Base-by-base conservation (phyloP, 768 basidiomycete genomes). In the Porphyrellus cyaneotinctus region DNA sequence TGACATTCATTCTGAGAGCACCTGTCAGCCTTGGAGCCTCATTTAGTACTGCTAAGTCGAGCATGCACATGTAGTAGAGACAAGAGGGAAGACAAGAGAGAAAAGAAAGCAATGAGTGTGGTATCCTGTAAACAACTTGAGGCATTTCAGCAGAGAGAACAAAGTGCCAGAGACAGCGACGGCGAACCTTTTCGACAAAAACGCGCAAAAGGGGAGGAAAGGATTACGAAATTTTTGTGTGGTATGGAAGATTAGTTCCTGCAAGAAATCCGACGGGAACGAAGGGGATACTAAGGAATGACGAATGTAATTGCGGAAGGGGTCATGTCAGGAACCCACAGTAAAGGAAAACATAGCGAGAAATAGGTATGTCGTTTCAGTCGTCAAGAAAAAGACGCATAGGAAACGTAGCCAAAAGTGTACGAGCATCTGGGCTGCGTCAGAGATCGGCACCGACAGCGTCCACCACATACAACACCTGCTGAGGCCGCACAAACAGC, bases 401-500 rank as follows among this genome's bases (percentile, higher is more conserved):
- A 0, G n/a, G n/a, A n/a, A n/a, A n/a, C 36, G 36, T 2, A 23
- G 36, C 15, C n/a, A 15, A 24, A 13, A 17, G 39, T 22, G 13
- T 18, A 22, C 15, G 35, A 14, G 26, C 6, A 36, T 24, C 8
- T 49, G 38, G 20, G 37, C 30, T 12, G 37, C 24, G 35, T 79
- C 67, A 86, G 46, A 85, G 63, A 70, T 84, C 82, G 13, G 78
- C 71, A 5, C 83, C 88, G 37, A 88, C 83, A 32, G 91, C 91
- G 65, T 91, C 88, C 31, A 92, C 83, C 26, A 93, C 90, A 64
- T 92, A 91, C 48, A 93, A 72, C 50, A 92, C 88, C 66, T 91
- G 89, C 69, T 89, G 87, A 6, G 90, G 90, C 49, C 90, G 73
- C 43, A 93, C 89, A 62, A 93, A 93, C 42, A 93, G 64, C 1